Evolutionary conservation across 2,329 filamentous ascomycete genomes (phyloP).

Genomic region (Verticillium longisporum): DNA sequence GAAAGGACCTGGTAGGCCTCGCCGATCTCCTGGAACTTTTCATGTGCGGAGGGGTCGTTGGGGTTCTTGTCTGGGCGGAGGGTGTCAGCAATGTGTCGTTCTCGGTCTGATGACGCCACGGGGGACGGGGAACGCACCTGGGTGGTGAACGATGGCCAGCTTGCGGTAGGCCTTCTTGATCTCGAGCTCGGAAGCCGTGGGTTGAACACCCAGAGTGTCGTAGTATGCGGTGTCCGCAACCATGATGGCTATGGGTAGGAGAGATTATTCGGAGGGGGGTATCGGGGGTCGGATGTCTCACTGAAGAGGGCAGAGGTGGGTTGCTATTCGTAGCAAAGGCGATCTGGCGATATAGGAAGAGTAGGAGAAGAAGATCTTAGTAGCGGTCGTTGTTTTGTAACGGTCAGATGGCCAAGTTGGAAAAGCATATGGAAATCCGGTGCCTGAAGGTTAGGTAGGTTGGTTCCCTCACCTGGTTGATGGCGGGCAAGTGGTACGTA

Average conservation of each 20-base stretch:
- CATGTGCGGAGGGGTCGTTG: conserved; percentile 87
- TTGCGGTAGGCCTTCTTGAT: conserved; percentile 98
- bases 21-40: conserved; percentile 84
- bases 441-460: background rate
- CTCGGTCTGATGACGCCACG: background rate
- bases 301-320: background rate
- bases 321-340: background rate
- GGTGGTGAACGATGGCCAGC: conserved; percentile 88
- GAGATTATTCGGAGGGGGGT: background rate
- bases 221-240: conserved; percentile 86
- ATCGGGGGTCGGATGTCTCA: background rate
- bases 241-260: conserved; percentile 46
- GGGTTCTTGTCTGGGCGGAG: conserved; percentile 83
- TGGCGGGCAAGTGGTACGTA: background rate
- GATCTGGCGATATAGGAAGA: background rate
- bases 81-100: conserved; percentile 4
- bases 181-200: conserved; percentile 80
- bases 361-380: background rate
- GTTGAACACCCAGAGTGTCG: conserved; percentile 76
- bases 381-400: background rate
- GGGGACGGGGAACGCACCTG: conserved; percentile 45
- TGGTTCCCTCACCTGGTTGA: background rate
- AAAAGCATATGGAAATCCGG: conserved; percentile 1
- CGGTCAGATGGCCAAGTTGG: background rate
- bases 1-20: conserved; percentile 76